phyloP scores from a whole-genome alignment of 2,329 filamentous ascomycete species.

The Clarireedia monteithiana region DNA sequence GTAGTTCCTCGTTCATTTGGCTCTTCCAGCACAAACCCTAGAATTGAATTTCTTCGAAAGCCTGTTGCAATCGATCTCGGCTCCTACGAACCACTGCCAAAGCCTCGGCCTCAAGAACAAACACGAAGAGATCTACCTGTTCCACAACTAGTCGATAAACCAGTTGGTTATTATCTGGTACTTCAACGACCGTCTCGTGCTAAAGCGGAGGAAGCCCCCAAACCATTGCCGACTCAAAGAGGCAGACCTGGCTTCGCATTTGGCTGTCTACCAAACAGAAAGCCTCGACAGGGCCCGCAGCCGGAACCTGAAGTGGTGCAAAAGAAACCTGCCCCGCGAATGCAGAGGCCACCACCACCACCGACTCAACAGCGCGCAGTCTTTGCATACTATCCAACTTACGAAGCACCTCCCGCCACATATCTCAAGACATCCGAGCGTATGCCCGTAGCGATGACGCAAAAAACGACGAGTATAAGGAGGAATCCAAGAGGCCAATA shows the following conservation, averaged over 20 bases:
- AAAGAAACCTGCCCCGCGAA: not conserved
- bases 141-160: not conserved
- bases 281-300: not conserved
- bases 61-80: not conserved
- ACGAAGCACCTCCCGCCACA: not conserved
- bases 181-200: not conserved
- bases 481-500: slow-evolving; percentile 1
- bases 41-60: not conserved
- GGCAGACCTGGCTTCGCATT: not conserved
- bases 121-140: not conserved
- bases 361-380: too few relatives aligned
- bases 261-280: not conserved
- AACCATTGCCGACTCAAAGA: not conserved
- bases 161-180: not conserved
- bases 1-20: not conserved
- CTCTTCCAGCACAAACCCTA: not conserved
- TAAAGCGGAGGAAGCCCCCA: not conserved
- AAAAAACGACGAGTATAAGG: not conserved
- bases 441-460: not conserved
- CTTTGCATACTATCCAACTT: not conserved
- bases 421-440: not conserved
- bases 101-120: not conserved
- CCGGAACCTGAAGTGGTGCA: not conserved
- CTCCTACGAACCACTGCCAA: not conserved
- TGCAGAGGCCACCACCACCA: not conserved